Base-by-base conservation (phyloP, 2,329 filamentous ascomycete genomes). In the Nothophaeocryptopus gaeumannii region DNA sequence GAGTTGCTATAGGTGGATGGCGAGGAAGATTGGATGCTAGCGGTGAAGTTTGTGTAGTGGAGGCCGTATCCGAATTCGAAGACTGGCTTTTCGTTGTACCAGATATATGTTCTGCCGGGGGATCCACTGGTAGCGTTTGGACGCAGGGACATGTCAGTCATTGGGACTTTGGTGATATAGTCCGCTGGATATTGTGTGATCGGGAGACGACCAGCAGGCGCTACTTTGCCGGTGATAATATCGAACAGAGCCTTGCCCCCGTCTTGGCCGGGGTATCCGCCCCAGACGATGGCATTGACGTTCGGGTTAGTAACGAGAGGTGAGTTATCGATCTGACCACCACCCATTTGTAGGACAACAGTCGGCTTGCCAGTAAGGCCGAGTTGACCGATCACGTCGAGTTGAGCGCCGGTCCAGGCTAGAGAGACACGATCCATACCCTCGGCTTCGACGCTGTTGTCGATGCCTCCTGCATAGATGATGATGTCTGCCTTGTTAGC, bases 201-300 rank as follows among this genome's bases (percentile, higher is more conserved):
- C 0, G 79, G 77, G 3, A 83, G 62, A 34, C 80, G 69, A 1
- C 78, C 81, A 7, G 78, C 80, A 2, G 78, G 78, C 0, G 77
- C 69, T 2, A 62, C 65, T 2, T 67, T 68, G 2, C 81, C 81
- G 8, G 72, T 76, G 30, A 84, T 58, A 46, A 83, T 69, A 50
- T 82, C 72, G 41, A 82, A 66, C 9, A 83, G 60, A 0, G 80
- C 81, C 8, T 67, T 65, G 2, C 81, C 81, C 10, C 81, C 81
- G 34, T 77, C 75, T 63, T 84, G 80, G 1, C 81, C 80, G 0
- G 81, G 81, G 49, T 81, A 83, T 0, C 80, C 78, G 0, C 70
- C 77, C 81, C 81, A 83, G 0, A 84, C 57, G 0, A 84, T 61
- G 0, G 77, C 72, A 26, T 70, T 73, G 49, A 83, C 72, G 47